Evolutionary conservation across 75 land plant species (phyloP).

Genomic region (Pinus albicaulis): DNA sequence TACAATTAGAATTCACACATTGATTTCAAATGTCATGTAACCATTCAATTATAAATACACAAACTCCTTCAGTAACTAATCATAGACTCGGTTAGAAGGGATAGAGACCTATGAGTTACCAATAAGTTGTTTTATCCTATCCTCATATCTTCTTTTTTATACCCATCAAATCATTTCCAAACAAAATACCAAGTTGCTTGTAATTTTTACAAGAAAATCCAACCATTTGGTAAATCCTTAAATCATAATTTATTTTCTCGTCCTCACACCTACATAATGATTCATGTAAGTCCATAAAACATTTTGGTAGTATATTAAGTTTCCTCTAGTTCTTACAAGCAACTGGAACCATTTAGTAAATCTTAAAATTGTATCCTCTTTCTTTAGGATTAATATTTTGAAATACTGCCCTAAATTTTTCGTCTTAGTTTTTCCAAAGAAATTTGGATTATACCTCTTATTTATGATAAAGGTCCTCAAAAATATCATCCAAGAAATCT

Average conservation of each 20-base stretch:
- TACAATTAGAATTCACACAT: background rate
- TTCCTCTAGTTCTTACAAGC: too few relatives aligned
- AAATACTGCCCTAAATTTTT: too few relatives aligned
- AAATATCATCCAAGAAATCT: too few relatives aligned
- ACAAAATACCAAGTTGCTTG: background rate
- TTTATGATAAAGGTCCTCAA: too few relatives aligned
- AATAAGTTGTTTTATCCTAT: conserved; percentile 79
- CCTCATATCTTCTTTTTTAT: conserved; percentile 90
- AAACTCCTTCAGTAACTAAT: conserved; percentile 19
- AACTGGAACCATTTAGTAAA: too few relatives aligned
- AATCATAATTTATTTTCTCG: background rate
- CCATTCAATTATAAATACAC: background rate
- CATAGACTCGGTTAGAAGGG: conserved; percentile 92
- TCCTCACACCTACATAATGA: too few relatives aligned
- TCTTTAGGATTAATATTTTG: too few relatives aligned
- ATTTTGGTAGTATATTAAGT: too few relatives aligned
- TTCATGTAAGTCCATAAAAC: too few relatives aligned
- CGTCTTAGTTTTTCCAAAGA: too few relatives aligned
- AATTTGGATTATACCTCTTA: too few relatives aligned
- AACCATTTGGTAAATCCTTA: background rate
- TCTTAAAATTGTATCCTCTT: too few relatives aligned
- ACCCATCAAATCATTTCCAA: conserved; percentile 33
- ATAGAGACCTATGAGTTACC: conserved; percentile 93
- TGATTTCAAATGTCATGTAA: background rate
- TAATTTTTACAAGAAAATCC: background rate